Evolutionary conservation across 495 filamentous ascomycete species (phyloP).

Genomic region (Amphirosellinia nigrospora): DNA sequence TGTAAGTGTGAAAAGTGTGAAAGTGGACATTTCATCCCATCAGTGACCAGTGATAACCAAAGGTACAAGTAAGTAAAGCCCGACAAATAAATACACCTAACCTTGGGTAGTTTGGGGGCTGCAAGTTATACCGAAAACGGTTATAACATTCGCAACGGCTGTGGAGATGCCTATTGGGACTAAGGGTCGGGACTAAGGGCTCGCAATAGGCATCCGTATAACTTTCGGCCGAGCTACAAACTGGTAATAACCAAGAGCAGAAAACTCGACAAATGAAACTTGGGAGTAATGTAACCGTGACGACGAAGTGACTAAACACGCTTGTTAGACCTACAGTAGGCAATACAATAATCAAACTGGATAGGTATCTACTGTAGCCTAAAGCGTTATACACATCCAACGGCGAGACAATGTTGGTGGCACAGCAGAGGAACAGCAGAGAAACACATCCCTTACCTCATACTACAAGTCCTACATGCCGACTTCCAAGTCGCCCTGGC

Average conservation of each 20-base stretch:
- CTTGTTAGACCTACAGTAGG: not conserved
- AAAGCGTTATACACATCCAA: not conserved
- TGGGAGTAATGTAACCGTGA: not conserved
- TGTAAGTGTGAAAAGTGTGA: no score
- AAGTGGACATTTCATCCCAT: no score
- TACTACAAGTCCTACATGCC: not conserved
- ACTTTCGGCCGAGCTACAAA: not conserved
- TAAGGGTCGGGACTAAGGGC: not conserved
- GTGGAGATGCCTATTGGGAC: not conserved
- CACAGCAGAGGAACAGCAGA: not conserved
- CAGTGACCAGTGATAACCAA: no score
- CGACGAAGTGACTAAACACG: not conserved
- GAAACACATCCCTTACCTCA: not conserved
- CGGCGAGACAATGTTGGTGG: not conserved
- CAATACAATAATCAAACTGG: not conserved
- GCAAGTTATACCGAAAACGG: slow-evolving; percentile 2
- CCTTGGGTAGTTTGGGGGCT: no score
- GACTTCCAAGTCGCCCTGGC: not conserved
- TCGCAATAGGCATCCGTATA: not conserved
- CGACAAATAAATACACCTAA: not conserved
- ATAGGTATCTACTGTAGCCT: not conserved
- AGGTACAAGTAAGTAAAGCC: no score
- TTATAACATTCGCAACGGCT: not conserved
- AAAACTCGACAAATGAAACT: not conserved
- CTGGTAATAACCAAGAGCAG: not conserved